phyloP scores from a whole-genome alignment of 495 filamentous ascomycete species.

The Beverwykella pulmonaria region DNA sequence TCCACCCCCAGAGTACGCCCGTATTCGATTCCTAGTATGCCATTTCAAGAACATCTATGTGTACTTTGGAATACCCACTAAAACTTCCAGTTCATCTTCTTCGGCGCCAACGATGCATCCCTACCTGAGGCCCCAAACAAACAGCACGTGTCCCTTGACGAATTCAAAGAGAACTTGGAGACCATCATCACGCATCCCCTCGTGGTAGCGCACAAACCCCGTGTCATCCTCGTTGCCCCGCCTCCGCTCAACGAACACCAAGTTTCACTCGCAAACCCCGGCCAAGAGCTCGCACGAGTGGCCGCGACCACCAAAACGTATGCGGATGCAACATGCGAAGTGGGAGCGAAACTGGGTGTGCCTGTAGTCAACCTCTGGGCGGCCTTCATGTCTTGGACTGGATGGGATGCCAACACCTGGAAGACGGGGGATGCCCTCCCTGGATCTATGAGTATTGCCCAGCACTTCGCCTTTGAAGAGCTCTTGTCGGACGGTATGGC shows the following conservation, averaged over 20 bases:
- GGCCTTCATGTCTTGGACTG: slow-evolving; percentile 65
- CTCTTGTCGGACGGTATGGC: slow-evolving; percentile 64
- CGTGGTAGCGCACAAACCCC: slow-evolving; percentile 68
- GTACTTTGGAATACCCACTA: neutral
- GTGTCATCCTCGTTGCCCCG: slow-evolving; percentile 75
- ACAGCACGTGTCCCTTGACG: slow-evolving; percentile 74
- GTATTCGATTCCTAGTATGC: slow-evolving; percentile 69
- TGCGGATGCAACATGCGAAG: slow-evolving; percentile 66
- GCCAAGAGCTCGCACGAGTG: slow-evolving; percentile 58
- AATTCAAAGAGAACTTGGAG: slow-evolving; percentile 71
- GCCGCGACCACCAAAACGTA: slow-evolving; percentile 68
- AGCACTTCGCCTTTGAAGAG: slow-evolving; percentile 52
- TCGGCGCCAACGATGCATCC: slow-evolving; percentile 85
- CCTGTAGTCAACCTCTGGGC: slow-evolving; percentile 75
- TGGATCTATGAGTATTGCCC: slow-evolving; percentile 52
- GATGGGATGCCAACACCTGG: slow-evolving; percentile 51
- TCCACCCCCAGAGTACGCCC: slow-evolving; percentile 57
- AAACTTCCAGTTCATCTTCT: slow-evolving; percentile 67
- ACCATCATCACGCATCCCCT: slow-evolving; percentile 69
- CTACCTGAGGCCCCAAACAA: slow-evolving; percentile 57
- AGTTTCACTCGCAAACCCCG: slow-evolving; percentile 52
- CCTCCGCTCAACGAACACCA: slow-evolving; percentile 81
- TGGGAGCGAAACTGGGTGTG: slow-evolving; percentile 64
- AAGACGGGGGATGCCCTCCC: slow-evolving; percentile 52
- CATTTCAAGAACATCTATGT: neutral